phyloP scores from a whole-genome alignment of 2,329 filamentous ascomycete species.

The Hirsutella minnesotensis region DNA sequence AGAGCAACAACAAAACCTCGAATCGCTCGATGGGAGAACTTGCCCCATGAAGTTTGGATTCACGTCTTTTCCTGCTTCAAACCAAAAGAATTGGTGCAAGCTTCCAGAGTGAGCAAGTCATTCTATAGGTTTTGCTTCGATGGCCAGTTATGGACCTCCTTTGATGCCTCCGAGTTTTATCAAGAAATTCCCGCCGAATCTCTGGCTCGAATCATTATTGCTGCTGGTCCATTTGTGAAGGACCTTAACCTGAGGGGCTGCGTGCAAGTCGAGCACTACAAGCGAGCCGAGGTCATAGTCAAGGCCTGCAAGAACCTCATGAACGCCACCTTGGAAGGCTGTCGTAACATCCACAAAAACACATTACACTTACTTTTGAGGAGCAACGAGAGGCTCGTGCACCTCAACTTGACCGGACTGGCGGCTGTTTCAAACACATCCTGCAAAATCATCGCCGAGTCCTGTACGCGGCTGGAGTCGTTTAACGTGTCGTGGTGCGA shows the following conservation, averaged over 20 bases:
- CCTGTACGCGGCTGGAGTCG: conserved; percentile 69
- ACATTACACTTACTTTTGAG: conserved; percentile 67
- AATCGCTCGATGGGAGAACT: conserved; percentile 63
- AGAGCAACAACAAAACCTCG: conserved; percentile 18
- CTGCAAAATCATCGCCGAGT: conserved; percentile 73
- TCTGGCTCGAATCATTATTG: conserved; percentile 71
- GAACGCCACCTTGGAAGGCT: conserved; percentile 81
- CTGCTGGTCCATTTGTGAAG: conserved; percentile 80
- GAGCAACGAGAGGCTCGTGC: conserved; percentile 65
- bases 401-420: conserved; percentile 78
- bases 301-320: conserved; percentile 78
- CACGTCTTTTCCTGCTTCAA: conserved; percentile 64
- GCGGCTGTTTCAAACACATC: conserved; percentile 69
- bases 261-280: conserved; percentile 75
- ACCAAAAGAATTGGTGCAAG: conserved; percentile 70
- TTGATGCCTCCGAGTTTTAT: conserved; percentile 83
- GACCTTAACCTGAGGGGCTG: conserved; percentile 87
- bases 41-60: conserved; percentile 75
- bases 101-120: conserved; percentile 63
- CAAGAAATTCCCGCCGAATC: conserved; percentile 74
- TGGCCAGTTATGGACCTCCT: conserved; percentile 79
- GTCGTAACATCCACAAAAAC: conserved; percentile 66
- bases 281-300: conserved; percentile 65
- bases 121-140: conserved; percentile 85
- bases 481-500: conserved; percentile 92